Evolutionary conservation across 331 rosid genomes (phyloP).

Genomic region (Cucumis variabilis): DNA sequence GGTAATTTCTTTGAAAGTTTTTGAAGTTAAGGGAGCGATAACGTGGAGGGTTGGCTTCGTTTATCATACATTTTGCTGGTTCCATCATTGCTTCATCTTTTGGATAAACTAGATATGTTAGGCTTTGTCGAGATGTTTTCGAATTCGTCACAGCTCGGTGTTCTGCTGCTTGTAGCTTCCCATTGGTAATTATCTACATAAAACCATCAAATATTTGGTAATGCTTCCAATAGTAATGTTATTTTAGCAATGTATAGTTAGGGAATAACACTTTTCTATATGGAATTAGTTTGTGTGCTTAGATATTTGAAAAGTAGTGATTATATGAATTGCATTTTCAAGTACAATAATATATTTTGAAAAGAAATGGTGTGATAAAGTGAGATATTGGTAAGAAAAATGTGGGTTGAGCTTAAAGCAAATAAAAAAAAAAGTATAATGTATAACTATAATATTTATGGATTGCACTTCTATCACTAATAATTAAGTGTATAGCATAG

Average conservation of each 20-base stretch:
- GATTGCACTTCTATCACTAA: too few relatives aligned
- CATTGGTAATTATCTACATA: conserved; percentile 58
- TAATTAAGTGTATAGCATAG: too few relatives aligned
- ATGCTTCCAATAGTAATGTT: background rate
- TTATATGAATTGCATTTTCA: too few relatives aligned
- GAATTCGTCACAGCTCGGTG: conserved; percentile 74
- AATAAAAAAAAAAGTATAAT: too few relatives aligned
- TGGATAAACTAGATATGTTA: conserved; percentile 16
- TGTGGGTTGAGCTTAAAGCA: background rate
- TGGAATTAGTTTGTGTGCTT: background rate
- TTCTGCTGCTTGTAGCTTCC: conserved; percentile 52
- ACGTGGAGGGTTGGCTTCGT: background rate
- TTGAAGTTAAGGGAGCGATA: conserved; percentile 18
- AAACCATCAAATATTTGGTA: background rate
- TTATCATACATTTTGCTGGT: conserved; percentile 36
- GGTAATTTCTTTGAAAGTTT: conserved; percentile 2
- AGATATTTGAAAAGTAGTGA: background rate
- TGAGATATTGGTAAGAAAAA: background rate
- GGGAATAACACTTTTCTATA: background rate
- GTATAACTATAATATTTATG: too few relatives aligned
- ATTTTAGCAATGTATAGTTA: background rate
- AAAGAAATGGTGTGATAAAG: too few relatives aligned
- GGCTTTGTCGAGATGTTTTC: background rate
- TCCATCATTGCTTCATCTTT: background rate
- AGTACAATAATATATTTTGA: too few relatives aligned